Conservation (phyloP, 2,329 filamentous ascomycete species). For the Plenodomus biglobosus region DNA sequence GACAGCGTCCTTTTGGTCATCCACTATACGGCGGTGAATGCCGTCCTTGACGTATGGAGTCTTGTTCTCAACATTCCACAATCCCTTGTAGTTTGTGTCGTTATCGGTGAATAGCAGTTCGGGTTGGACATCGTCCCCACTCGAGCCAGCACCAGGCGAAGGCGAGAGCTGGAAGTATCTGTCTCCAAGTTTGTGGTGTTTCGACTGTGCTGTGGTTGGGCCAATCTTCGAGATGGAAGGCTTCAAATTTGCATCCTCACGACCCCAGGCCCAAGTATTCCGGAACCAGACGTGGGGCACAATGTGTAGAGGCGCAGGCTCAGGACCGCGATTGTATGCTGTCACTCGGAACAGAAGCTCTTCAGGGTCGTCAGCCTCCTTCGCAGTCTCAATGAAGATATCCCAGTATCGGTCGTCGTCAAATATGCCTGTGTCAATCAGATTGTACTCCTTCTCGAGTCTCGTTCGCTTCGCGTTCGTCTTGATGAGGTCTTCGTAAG, state of each 20-base stretch:
- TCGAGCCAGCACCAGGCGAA: slow-evolving; percentile 79
- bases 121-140: slow-evolving; percentile 81
- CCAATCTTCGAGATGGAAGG: slow-evolving; percentile 71
- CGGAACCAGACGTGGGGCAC: slow-evolving; percentile 95
- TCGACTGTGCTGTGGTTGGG: slow-evolving; percentile 71
- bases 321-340: slow-evolving; percentile 91
- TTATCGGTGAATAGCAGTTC: slow-evolving; percentile 92
- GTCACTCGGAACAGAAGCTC: slow-evolving; percentile 93
- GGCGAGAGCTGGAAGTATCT: slow-evolving; percentile 84
- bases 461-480: slow-evolving; percentile 79
- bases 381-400: slow-evolving; percentile 94
- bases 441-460: slow-evolving; percentile 84
- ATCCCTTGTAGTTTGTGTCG: slow-evolving; percentile 78
- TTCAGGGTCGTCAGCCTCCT: slow-evolving; percentile 88
- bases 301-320: slow-evolving; percentile 88
- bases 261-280: slow-evolving; percentile 96
- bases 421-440: slow-evolving; percentile 85
- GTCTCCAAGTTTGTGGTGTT: slow-evolving; percentile 77
- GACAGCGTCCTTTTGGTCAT: slow-evolving; percentile 75
- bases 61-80: slow-evolving; percentile 75
- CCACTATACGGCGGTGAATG: slow-evolving; percentile 85
- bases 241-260: slow-evolving; percentile 73
- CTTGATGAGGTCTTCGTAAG: slow-evolving; percentile 82
- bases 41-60: slow-evolving; percentile 91
- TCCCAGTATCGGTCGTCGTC: slow-evolving; percentile 93